Evolutionary conservation across 1,284 basidiomycete genomes (phyloP).

Genomic region (Papiliotrema flavescens): DNA sequence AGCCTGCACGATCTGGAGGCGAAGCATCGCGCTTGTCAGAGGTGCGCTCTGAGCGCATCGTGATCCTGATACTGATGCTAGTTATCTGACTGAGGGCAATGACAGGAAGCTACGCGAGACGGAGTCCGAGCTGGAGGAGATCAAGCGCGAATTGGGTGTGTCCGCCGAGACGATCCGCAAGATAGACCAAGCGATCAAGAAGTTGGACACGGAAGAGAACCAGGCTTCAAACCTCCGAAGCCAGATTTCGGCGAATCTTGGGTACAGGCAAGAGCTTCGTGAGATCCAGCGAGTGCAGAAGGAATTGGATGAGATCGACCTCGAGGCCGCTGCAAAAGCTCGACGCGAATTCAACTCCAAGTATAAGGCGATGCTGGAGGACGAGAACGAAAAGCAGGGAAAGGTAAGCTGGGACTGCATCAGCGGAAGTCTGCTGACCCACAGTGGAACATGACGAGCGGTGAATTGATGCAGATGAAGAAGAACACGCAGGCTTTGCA

Average conservation of each 20-base stretch:
- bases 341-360: conserved; percentile 78
- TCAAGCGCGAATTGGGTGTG: conserved; percentile 49
- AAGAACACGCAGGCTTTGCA: conserved; percentile 66
- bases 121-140: conserved; percentile 55
- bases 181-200: conserved; percentile 57
- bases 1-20: conserved; percentile 36
- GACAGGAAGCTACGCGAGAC: conserved; percentile 63
- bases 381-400: conserved; percentile 52
- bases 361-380: conserved; percentile 64
- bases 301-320: conserved; percentile 70
- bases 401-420: conserved; percentile 55
- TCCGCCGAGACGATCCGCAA: conserved; percentile 56
- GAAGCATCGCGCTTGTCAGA: conserved; percentile 38
- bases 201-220: conserved; percentile 53
- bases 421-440: not conserved
- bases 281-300: conserved; percentile 66
- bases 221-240: conserved; percentile 63
- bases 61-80: conserved; percentile 33
- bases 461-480: conserved; percentile 73
- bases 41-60: conserved; percentile 15
- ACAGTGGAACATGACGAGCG: conserved; percentile 74
- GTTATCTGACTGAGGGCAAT: conserved; percentile 70
- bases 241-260: conserved; percentile 82
- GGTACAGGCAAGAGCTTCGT: conserved; percentile 65
- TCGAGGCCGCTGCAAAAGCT: conserved; percentile 75